Conservation (phyloP, 1,284 basidiomycete genomes). For the Meripilus lineatus region DNA sequence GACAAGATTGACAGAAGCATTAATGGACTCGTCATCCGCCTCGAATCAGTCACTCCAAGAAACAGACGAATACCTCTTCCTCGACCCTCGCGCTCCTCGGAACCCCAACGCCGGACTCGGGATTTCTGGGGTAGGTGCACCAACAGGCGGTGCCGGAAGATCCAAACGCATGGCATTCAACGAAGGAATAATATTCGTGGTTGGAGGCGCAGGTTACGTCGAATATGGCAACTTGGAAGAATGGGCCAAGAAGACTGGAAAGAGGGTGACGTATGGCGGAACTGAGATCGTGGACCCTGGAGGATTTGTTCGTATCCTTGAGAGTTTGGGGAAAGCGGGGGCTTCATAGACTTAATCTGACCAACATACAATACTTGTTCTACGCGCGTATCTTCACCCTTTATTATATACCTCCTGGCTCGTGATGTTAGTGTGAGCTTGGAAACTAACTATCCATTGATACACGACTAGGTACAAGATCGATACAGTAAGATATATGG, state of each 20-base stretch:
- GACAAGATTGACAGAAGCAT: conserved; percentile 89
- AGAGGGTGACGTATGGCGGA: conserved; percentile 89
- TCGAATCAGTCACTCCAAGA: conserved; percentile 92
- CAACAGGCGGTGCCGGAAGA: conserved; percentile 40
- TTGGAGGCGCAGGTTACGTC: conserved; percentile 96
- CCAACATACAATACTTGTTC: too few relatives aligned
- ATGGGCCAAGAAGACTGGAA: conserved; percentile 78
- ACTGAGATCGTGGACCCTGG: conserved; percentile 93
- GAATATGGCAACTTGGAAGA: conserved; percentile 96
- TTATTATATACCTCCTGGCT: too few relatives aligned
- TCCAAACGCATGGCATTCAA: conserved; percentile 76
- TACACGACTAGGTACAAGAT: conserved; percentile 18
- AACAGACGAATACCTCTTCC: conserved; percentile 93
- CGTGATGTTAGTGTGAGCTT: neutral
- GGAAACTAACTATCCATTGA: neutral
- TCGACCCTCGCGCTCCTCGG: conserved; percentile 84
- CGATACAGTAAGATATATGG: too few relatives aligned
- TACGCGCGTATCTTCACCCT: too few relatives aligned
- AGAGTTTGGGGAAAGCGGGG: conserved; percentile 49
- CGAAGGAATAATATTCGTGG: conserved; percentile 91
- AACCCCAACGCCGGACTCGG: conserved; percentile 47
- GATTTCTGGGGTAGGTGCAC: conserved; percentile 44
- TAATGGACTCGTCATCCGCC: conserved; percentile 94
- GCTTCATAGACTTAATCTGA: conserved; percentile 15
- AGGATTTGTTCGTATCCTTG: conserved; percentile 74